Conservation (phyloP, 108 stramenopile species). For the Skeletonema grethae region DNA sequence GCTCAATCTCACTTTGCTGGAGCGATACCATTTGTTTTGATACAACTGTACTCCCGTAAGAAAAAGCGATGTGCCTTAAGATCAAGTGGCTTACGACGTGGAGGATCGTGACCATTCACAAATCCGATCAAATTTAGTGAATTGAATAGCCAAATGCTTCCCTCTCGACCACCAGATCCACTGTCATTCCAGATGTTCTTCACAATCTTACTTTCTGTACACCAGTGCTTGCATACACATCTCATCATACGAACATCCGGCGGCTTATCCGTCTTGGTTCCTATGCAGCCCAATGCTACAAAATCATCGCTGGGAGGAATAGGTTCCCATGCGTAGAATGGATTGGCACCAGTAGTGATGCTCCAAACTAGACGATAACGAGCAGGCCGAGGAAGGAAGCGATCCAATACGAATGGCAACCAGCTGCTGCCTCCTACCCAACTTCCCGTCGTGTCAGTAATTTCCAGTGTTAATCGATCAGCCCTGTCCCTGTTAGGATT, state of each 20-base stretch:
- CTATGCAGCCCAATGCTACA: constrained; percentile 94
- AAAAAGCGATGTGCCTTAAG: constrained; percentile 87
- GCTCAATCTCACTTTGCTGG: constrained; percentile 19
- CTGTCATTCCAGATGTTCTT: constrained; percentile 91
- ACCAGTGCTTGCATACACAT: constrained; percentile 93
- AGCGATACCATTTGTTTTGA: constrained; percentile 49
- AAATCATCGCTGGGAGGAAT: constrained; percentile 95
- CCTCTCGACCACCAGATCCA: constrained; percentile 87
- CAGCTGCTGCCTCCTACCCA: constrained; percentile 91
- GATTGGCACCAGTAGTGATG: constrained; percentile 88
- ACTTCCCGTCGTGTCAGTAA: constrained; percentile 93
- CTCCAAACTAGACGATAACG: constrained; percentile 96
- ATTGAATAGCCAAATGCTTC: constrained; percentile 91
- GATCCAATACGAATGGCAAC: constrained; percentile 90
- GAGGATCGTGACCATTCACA: constrained; percentile 89
- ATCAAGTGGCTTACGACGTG: constrained; percentile 73
- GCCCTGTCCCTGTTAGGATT: constrained; percentile 83
- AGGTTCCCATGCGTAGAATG: constrained; percentile 96
- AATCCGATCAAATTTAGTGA: constrained; percentile 82
- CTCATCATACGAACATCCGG: constrained; percentile 88
- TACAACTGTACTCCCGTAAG: constrained; percentile 83
- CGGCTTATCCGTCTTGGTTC: constrained; percentile 89
- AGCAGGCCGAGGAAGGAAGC: constrained; percentile 92
- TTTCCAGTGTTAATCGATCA: constrained; percentile 84
- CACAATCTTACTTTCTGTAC: constrained; percentile 70